phyloP scores from a whole-genome alignment of 1,139 yeast species.

The Yamadazyma songkhlaensis region DNA sequence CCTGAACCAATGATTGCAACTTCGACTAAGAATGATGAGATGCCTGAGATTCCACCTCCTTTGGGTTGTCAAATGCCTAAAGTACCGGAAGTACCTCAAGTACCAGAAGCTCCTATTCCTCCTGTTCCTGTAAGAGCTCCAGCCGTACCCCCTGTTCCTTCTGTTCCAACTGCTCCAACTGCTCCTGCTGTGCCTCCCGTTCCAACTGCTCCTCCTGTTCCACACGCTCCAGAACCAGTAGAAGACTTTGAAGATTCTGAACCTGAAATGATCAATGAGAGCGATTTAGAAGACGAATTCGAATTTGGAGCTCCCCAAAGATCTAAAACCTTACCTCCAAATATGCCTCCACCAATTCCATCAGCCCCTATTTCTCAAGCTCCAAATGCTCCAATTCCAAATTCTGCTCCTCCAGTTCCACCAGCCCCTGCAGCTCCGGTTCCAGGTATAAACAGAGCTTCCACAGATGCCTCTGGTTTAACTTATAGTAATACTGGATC shows the following conservation, averaged over 20 bases:
- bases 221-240: slow-evolving; percentile 7
- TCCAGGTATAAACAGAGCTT: slow-evolving; percentile 15
- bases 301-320: slow-evolving; percentile 12
- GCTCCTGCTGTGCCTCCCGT: slow-evolving; percentile 8
- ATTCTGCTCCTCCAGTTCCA: slow-evolving; percentile 4
- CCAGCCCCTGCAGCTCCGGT: slow-evolving; percentile 11
- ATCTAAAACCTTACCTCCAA: slow-evolving; percentile 11
- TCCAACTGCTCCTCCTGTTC: slow-evolving; percentile 12
- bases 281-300: slow-evolving; percentile 14
- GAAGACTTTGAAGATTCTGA: slow-evolving; percentile 1
- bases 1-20: slow-evolving; percentile 12
- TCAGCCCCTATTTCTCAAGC: slow-evolving; percentile 9
- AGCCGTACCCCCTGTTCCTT: slow-evolving; percentile 9
- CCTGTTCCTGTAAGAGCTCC: neutral
- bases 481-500: slow-evolving; percentile 25
- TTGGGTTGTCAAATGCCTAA: slow-evolving; percentile 1
- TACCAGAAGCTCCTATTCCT: slow-evolving; percentile 10
- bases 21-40: slow-evolving; percentile 3
- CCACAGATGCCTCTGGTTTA: slow-evolving; percentile 21
- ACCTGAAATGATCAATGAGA: slow-evolving; percentile 3
- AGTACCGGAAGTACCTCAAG: slow-evolving; percentile 7
- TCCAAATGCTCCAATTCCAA: slow-evolving; percentile 15
- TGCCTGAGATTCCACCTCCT: slow-evolving; percentile 8
- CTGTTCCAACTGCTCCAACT: slow-evolving; percentile 11
- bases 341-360: slow-evolving; percentile 11